Base-by-base conservation (phyloP, 306 rosid species). In the Macrotyloma uniflorum region DNA sequence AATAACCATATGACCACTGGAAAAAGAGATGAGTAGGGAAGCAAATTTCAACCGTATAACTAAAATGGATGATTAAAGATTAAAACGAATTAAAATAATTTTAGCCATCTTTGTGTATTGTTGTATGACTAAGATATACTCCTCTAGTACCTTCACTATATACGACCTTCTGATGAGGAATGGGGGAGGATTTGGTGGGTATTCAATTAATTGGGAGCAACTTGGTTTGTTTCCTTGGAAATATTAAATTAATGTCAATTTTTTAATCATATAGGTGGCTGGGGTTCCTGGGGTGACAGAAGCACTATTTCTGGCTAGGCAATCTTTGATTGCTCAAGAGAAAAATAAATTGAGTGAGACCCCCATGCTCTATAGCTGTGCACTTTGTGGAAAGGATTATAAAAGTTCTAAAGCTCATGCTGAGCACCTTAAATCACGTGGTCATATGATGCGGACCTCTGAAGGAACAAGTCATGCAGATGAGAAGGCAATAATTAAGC, bases 271-370 rank as follows among this genome's bases (percentile, higher is more conserved):
- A 67, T 76, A 93, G 99, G 89, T 93, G 43, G 99, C 99, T 47
- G 96, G 97, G 32, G 99, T 96, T 80, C 99, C 98, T 28, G 98
- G 99, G 70, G 98, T 93, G 69, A 96, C 97, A 2, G 99, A 96
- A 83, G 88, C 86, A 15, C 66, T 96, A 49, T 96, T 93, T 86
- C 62, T 90, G 59, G 85, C 98, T 24, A 91, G 94, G 59, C 94
- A 91, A 79, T 82, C 93, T 70, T 93, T 88, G 4, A 87, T 88
- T 84, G 90, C 93, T 63, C 85, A 84, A 69, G 98, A 88, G 94
- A 91, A 82, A 30, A 81, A 83, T 11, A 77, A 89, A 77, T 28
- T 85, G 6, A 87, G 49, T 65, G 96, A 93, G 85, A 85, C 91
- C 30, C 89, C 99, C 8, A 88, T 96, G 99, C 91, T 89, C 15